Conservation (phyloP, 1,284 basidiomycete genomes). For the Heterobasidion parviporum region DNA sequence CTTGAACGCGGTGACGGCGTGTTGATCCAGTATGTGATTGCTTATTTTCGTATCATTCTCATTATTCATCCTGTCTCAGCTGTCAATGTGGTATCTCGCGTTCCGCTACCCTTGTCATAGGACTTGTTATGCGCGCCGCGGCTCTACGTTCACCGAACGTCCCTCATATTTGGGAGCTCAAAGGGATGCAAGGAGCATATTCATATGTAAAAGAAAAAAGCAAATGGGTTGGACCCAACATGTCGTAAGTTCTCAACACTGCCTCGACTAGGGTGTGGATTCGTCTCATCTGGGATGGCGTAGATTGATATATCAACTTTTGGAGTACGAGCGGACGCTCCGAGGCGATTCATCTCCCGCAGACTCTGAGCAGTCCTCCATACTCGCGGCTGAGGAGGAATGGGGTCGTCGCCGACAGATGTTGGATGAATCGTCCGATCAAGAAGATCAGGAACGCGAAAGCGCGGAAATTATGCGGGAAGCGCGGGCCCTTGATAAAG, state of each 20-base stretch:
- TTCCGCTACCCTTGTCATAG: conserved; percentile 89
- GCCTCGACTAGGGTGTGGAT: background rate
- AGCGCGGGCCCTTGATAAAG: conserved; percentile 68
- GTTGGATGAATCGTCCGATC: conserved; percentile 50
- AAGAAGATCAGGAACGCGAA: conserved; percentile 45
- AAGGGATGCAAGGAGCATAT: conserved; percentile 92
- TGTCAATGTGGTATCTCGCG: conserved; percentile 96
- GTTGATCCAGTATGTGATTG: conserved; percentile 73
- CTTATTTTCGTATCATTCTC: conserved; percentile 1
- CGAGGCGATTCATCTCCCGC: conserved; percentile 43
- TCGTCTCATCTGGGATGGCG: conserved; percentile 4
- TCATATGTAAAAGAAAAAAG: conserved; percentile 85
- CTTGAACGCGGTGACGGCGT: conserved; percentile 69
- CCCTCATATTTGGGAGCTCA: conserved; percentile 69
- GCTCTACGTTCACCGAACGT: conserved; percentile 60
- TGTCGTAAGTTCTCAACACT: conserved; percentile 63
- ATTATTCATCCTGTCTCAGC: conserved; percentile 30
- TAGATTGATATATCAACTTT: conserved; percentile 92
- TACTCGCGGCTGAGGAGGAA: conserved; percentile 69
- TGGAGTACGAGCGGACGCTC: conserved; percentile 87
- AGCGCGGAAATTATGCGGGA: conserved; percentile 59
- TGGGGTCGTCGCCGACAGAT: conserved; percentile 69
- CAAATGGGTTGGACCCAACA: conserved; percentile 88
- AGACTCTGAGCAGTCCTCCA: conserved; percentile 40
- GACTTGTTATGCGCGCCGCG: conserved; percentile 92